Percentiles rank a stretch among this genome's conserved stretches.
These are phyloP conservation scores for Ophiostoma perfectum DNA, from an alignment of 2,329 filamentous ascomycete species.

Conservation along the genomic window DNA sequence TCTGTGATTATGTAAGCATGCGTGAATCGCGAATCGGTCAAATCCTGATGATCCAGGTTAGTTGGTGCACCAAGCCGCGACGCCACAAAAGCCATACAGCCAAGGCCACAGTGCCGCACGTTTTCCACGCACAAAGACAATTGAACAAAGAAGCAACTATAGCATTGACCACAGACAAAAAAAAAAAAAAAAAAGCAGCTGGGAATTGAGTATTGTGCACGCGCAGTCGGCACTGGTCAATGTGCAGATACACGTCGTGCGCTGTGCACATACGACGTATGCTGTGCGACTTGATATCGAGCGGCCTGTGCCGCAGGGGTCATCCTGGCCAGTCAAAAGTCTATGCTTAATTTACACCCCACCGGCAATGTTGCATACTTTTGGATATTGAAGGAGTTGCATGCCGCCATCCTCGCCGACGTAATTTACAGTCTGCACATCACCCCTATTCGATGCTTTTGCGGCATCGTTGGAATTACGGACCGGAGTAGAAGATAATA, in stretches of 20 bases:
- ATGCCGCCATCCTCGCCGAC: slow-evolving; percentile 8
- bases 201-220: too few species aligned
- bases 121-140: background rate
- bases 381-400: background rate
- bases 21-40: background rate
- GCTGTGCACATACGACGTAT: background rate
- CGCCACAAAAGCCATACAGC: too few species aligned
- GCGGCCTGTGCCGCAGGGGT: background rate
- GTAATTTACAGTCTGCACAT: slow-evolving; percentile 12
- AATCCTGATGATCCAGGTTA: background rate
- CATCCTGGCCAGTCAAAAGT: background rate
- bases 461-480: too few species aligned
- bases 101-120: background rate
- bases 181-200: too few species aligned
- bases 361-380: slow-evolving; percentile 5
- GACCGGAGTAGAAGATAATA: background rate
- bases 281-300: slow-evolving; percentile 7
- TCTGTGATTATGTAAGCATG: background rate
- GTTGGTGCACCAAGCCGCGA: too few species aligned
- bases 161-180: background rate
- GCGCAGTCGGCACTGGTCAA: background rate
- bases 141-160: background rate
- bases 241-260: background rate
- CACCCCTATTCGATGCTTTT: slow-evolving; percentile 1
- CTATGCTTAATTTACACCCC: background rate